Conservation (phyloP, 176 grass and related monocot species). For the Secale cereale region DNA sequence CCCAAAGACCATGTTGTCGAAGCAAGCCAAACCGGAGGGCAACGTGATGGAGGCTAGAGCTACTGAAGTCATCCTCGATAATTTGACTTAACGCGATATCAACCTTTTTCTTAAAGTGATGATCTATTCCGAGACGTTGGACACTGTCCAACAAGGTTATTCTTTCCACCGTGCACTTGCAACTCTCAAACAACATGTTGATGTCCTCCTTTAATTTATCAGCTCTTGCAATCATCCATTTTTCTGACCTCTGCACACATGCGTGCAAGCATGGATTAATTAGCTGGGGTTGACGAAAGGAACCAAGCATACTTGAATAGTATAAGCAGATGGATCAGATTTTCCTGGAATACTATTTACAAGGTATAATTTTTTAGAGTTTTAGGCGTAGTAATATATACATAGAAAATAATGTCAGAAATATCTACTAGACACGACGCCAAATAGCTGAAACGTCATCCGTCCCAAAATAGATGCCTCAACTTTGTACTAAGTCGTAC, state of each 20-base stretch:
- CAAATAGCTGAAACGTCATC: too few species aligned
- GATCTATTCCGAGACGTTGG: background rate
- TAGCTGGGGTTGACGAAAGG: too few species aligned
- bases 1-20: slow-evolving; percentile 8
- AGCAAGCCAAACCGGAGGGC: slow-evolving; percentile 23
- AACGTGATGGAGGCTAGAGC: slow-evolving; percentile 11
- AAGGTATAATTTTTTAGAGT: too few species aligned
- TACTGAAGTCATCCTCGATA: background rate
- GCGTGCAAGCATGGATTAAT: too few species aligned
- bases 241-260: background rate
- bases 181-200: background rate
- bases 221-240: background rate
- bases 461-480: too few species aligned
- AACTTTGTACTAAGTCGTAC: too few species aligned
- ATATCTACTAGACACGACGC: too few species aligned
- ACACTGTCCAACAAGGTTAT: background rate
- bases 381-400: too few species aligned
- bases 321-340: too few species aligned
- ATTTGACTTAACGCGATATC: background rate
- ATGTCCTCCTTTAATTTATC: background rate
- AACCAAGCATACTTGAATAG: too few species aligned
- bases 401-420: too few species aligned
- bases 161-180: background rate
- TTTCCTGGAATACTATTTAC: too few species aligned
- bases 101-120: background rate